Evolutionary conservation across 2,329 filamentous ascomycete species (phyloP).

Genomic region (Colletotrichum sp.): DNA sequence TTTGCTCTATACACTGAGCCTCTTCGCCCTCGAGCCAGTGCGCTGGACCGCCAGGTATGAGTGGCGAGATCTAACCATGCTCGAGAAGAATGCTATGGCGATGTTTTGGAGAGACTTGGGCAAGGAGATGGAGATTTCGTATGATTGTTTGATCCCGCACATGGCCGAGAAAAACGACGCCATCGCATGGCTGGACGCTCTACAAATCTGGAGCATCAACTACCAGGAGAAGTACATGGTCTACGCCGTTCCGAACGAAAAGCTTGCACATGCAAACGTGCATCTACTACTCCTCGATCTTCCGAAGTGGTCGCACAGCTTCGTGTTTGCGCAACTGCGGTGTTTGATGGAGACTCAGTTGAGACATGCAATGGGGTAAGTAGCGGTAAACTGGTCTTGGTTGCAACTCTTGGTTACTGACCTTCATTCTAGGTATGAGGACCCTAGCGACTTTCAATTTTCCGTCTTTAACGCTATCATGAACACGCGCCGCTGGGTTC

Average conservation of each 20-base stretch:
- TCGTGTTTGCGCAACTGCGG: background rate
- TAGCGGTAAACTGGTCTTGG: background rate
- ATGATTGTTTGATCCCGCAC: slow-evolving; percentile 44
- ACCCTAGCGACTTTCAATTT: background rate
- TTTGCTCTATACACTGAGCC: slow-evolving; percentile 67
- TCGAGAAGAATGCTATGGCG: slow-evolving; percentile 61
- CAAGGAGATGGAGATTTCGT: slow-evolving; percentile 59
- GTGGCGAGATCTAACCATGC: slow-evolving; percentile 58
- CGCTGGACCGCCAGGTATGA: slow-evolving; percentile 59
- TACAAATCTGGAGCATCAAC: slow-evolving; percentile 50
- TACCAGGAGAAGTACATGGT: slow-evolving; percentile 59
- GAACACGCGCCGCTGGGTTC: slow-evolving; percentile 43
- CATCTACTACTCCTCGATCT: background rate
- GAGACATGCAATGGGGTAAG: slow-evolving; percentile 4
- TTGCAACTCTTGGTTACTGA: background rate
- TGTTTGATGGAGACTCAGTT: slow-evolving; percentile 5
- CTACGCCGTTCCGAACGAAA: slow-evolving; percentile 4
- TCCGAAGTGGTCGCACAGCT: background rate
- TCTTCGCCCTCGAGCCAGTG: slow-evolving; percentile 62
- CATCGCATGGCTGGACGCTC: slow-evolving; percentile 55
- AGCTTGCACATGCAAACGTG: background rate
- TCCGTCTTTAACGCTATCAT: slow-evolving; percentile 32
- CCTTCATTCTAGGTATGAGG: background rate
- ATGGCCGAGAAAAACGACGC: slow-evolving; percentile 47
- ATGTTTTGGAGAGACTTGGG: slow-evolving; percentile 64